These are phyloP conservation scores for Penicillium simplicissimum DNA, from an alignment of 495 filamentous ascomycete genomes.

Conservation along the genomic window DNA sequence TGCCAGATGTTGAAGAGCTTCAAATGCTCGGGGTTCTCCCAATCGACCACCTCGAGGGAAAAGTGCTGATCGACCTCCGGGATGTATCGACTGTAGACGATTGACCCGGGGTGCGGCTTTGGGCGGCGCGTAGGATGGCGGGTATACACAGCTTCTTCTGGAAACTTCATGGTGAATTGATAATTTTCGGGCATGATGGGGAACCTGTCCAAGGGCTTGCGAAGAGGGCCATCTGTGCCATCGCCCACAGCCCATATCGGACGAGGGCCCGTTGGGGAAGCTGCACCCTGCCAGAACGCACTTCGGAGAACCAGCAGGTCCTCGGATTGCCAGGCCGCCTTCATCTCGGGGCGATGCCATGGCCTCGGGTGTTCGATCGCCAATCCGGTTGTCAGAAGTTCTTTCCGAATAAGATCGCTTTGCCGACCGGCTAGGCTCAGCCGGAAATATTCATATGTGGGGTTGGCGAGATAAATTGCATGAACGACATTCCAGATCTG, in stretches of 20 bases:
- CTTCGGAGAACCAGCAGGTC: slow-evolving; percentile 38
- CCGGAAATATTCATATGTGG: slow-evolving; percentile 54
- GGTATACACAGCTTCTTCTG: slow-evolving; percentile 43
- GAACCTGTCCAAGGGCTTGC: slow-evolving; percentile 38
- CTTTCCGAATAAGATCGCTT: slow-evolving; percentile 40
- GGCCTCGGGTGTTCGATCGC: slow-evolving; percentile 50
- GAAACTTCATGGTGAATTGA: slow-evolving; percentile 55
- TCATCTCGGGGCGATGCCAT: slow-evolving; percentile 25
- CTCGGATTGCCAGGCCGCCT: slow-evolving; percentile 19
- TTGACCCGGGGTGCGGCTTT: slow-evolving; percentile 61
- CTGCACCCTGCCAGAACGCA: slow-evolving; percentile 71
- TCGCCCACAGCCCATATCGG: slow-evolving; percentile 56
- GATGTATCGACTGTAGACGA: slow-evolving; percentile 68
- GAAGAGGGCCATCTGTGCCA: slow-evolving; percentile 39
- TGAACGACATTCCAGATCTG: slow-evolving; percentile 66
- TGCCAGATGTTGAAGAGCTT: slow-evolving; percentile 66
- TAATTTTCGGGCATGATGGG: slow-evolving; percentile 57
- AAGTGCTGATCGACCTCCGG: slow-evolving; percentile 66
- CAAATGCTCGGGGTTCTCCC: slow-evolving; percentile 53
- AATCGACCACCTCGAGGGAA: slow-evolving; percentile 63
- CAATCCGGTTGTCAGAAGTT: slow-evolving; percentile 55
- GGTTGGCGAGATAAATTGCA: slow-evolving; percentile 56
- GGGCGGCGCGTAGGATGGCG: slow-evolving; percentile 61
- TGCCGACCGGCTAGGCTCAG: slow-evolving; percentile 45
- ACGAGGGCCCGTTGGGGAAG: slow-evolving; percentile 61